Evolutionary conservation across 305 asterid genomes (phyloP), one percentile per base, ranked within the genome.

Genomic region (Fraxinus nigra): DNA sequence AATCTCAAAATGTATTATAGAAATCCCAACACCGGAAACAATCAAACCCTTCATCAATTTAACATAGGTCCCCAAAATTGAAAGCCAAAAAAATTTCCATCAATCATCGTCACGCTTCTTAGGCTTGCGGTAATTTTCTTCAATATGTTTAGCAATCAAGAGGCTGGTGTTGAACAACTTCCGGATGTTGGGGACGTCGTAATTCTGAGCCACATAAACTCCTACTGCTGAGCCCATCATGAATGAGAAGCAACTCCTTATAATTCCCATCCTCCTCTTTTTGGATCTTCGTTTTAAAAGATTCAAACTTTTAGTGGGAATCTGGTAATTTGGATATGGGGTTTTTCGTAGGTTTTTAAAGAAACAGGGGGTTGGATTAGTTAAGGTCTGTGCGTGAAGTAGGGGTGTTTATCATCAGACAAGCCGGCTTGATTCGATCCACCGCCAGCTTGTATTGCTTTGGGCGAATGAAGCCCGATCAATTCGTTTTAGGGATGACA

Each of bases 121-220:
- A 77, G 97, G 92, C 90, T 94, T 94, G 78, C 97, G 93, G 72
- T 90, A 90, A 81, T 89, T 93, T 87, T 92, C 92, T 84, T 94
- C 98, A 74, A 89, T 77, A 81, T 91, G 95, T 86, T 91, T 90
- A 63, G 93, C 93, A 75, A 93, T 85, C 2, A 88, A 79, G 14
- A 89, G 79, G 73, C 94, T 92, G 10, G 93, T 89, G 80, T 86
- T 87, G 80, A 80, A 70, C 20, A 94, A 92, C 86, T 93, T 93
- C 72, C 77, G 87, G 24, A 94, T 78, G 61, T 92, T 90, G 34
- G 98, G 98, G 7, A 92, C 97, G 89, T 88, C 88, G 90, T 94
- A 94, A 79, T 91, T 92, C 93, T 94, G 98, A 75, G 97, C 98
- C 37, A 88, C 72, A 83, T 92, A 94, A 37, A 94, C 85, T 40